Percentiles rank a stretch among this genome's conserved stretches.
These are phyloP conservation scores for Phyllachora maydis DNA, from an alignment of 2,329 filamentous ascomycete species.

Conservation along the genomic window DNA sequence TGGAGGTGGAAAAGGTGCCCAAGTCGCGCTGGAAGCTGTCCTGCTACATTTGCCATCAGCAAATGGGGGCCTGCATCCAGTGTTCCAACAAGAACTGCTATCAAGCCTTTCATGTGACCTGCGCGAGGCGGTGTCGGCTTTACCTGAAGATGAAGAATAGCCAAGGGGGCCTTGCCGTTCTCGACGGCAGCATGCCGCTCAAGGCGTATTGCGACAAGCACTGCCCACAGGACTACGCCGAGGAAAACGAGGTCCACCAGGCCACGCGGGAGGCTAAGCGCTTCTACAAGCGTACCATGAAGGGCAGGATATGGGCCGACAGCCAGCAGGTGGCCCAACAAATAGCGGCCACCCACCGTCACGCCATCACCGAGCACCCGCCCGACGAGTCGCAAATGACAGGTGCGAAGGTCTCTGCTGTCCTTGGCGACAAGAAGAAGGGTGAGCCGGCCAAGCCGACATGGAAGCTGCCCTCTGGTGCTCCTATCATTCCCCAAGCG, in stretches of 20 bases:
- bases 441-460: slow-evolving; percentile 46
- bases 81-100: slow-evolving; percentile 97
- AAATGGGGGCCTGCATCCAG: slow-evolving; percentile 96
- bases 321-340: slow-evolving; percentile 68
- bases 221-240: slow-evolving; percentile 71
- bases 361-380: slow-evolving; percentile 44
- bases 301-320: slow-evolving; percentile 77
- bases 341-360: slow-evolving; percentile 50
- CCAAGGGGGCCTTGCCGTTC: slow-evolving; percentile 55
- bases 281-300: slow-evolving; percentile 81
- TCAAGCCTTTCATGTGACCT: slow-evolving; percentile 92
- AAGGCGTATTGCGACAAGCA: slow-evolving; percentile 96
- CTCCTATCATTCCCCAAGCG: slow-evolving; percentile 78
- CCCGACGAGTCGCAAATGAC: slow-evolving; percentile 69
- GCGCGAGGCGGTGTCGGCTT: slow-evolving; percentile 67
- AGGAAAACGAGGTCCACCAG: slow-evolving; percentile 63
- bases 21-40: slow-evolving; percentile 82
- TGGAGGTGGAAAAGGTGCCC: slow-evolving; percentile 94
- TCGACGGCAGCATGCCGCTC: slow-evolving; percentile 60
- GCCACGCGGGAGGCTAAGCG: slow-evolving; percentile 69
- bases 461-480: slow-evolving; percentile 88
- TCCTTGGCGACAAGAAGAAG: slow-evolving; percentile 57
- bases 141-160: slow-evolving; percentile 95
- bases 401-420: slow-evolving; percentile 59
- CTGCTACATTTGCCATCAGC: slow-evolving; percentile 93